Evolutionary conservation across 1,284 basidiomycete genomes (phyloP).

Genomic region (Trichosporon coremiiforme): DNA sequence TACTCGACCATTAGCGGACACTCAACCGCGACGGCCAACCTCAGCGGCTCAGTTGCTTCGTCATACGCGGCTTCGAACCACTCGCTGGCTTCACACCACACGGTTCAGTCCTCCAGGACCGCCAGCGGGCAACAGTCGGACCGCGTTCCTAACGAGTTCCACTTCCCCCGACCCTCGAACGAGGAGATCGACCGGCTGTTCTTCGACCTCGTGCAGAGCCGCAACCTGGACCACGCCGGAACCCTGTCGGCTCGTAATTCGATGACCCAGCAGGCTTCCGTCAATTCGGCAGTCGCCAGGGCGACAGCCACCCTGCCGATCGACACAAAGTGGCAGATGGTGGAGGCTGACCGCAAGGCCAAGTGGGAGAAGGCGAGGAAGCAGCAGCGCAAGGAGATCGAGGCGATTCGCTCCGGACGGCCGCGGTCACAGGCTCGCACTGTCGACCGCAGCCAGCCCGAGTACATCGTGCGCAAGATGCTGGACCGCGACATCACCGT

Average conservation of each 20-base stretch:
- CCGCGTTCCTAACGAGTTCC: conserved; percentile 63
- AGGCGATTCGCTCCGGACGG: conserved; percentile 61
- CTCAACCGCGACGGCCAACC: neutral
- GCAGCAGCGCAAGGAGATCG: conserved; percentile 63
- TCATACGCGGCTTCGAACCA: neutral
- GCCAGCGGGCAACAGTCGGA: conserved; percentile 19
- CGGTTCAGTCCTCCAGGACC: conserved; percentile 6
- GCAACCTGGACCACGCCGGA: conserved; percentile 61
- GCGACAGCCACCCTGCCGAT: conserved; percentile 61
- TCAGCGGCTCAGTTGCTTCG: neutral
- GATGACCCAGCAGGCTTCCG: conserved; percentile 22
- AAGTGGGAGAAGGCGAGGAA: conserved; percentile 70
- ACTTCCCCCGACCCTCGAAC: conserved; percentile 72
- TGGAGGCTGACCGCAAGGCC: conserved; percentile 76
- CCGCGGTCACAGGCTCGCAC: conserved; percentile 47
- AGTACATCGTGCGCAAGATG: conserved; percentile 61
- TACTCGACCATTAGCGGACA: conserved; percentile 24
- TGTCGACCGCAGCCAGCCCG: conserved; percentile 67
- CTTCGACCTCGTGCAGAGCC: conserved; percentile 69
- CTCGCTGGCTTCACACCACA: conserved; percentile 3
- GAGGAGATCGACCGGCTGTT: conserved; percentile 77
- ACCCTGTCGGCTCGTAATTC: conserved; percentile 33
- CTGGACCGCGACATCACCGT: conserved; percentile 45
- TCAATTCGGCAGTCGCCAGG: conserved; percentile 35
- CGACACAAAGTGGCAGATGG: conserved; percentile 91